These are phyloP conservation scores for Tricholoma hemisulphureum DNA, from an alignment of 768 basidiomycete genomes.

Conservation along the genomic window DNA sequence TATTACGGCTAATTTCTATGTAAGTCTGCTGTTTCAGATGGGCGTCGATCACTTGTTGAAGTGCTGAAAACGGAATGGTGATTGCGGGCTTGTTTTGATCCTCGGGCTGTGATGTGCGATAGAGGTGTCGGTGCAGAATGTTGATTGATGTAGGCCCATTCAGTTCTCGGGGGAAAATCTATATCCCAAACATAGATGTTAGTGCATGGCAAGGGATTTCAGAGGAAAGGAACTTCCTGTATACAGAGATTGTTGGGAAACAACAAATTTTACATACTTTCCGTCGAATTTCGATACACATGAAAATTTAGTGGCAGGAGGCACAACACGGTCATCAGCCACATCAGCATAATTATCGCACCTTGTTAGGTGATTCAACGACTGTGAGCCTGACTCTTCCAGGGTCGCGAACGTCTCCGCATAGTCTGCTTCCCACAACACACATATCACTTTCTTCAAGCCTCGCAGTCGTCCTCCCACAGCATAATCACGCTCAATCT, in stretches of 20 bases:
- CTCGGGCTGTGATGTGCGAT: background rate
- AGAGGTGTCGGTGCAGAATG: background rate
- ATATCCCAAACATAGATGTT: background rate
- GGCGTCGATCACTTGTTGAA: background rate
- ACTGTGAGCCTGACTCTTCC: background rate
- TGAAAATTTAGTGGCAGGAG: background rate
- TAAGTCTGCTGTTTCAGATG: background rate
- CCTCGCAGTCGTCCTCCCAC: background rate
- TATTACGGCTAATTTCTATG: background rate
- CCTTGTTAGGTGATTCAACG: background rate
- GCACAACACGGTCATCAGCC: background rate
- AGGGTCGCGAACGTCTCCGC: background rate
- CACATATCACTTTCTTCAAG: background rate
- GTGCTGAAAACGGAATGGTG: background rate
- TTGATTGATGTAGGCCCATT: background rate
- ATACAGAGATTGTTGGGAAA: background rate
- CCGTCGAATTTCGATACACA: background rate
- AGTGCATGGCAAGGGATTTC: background rate
- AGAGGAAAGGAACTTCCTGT: background rate
- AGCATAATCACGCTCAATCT: background rate
- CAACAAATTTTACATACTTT: background rate
- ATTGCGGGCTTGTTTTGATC: background rate
- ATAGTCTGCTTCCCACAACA: background rate
- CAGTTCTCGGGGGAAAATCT: background rate
- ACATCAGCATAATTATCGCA: background rate